These are phyloP conservation scores for Alternaria gansuensis DNA, from an alignment of 2,329 filamentous ascomycete genomes.

Conservation along the genomic window DNA sequence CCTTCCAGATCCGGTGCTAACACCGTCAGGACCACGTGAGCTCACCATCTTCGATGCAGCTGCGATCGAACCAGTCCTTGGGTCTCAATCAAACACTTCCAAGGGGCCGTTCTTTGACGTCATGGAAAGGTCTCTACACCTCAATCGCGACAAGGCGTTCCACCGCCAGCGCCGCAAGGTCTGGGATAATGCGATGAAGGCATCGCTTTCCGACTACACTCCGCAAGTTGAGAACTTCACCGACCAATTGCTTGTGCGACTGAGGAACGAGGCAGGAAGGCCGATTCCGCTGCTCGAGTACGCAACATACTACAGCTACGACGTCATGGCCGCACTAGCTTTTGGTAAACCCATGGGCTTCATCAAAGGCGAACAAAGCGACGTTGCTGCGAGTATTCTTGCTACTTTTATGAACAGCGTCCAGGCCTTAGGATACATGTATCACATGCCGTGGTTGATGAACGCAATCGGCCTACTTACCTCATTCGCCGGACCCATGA, in stretches of 20 bases:
- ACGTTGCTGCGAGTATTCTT: constrained; percentile 32
- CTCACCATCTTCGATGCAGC: constrained; percentile 37
- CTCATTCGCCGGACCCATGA: constrained; percentile 37
- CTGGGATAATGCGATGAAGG: constrained; percentile 46
- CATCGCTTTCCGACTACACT: constrained; percentile 35
- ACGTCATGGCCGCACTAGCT: constrained; percentile 58
- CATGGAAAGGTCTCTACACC: constrained; percentile 35
- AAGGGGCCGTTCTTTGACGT: constrained; percentile 42
- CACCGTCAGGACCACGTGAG: constrained; percentile 32
- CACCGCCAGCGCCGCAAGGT: constrained; percentile 39
- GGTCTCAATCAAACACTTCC: constrained; percentile 32
- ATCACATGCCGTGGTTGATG: constrained; percentile 43
- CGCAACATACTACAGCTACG: constrained; percentile 57
- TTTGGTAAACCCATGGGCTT: constrained; percentile 56
- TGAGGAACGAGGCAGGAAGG: constrained; percentile 32
- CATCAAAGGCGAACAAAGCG: constrained; percentile 47
- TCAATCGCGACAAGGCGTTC: constrained; percentile 38
- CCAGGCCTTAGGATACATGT: constrained; percentile 34
- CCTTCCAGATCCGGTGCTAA: constrained; percentile 12
- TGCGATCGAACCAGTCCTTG: constrained; percentile 34
- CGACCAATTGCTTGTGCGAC: constrained; percentile 31
- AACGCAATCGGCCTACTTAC: constrained; percentile 34
- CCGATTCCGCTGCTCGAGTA: constrained; percentile 53
- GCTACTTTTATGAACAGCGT: constrained; percentile 47
- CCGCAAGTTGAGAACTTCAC: constrained; percentile 37